These are phyloP conservation scores for Psilocybe subaeruginosa DNA, from an alignment of 768 basidiomycete genomes.

Conservation along the genomic window DNA sequence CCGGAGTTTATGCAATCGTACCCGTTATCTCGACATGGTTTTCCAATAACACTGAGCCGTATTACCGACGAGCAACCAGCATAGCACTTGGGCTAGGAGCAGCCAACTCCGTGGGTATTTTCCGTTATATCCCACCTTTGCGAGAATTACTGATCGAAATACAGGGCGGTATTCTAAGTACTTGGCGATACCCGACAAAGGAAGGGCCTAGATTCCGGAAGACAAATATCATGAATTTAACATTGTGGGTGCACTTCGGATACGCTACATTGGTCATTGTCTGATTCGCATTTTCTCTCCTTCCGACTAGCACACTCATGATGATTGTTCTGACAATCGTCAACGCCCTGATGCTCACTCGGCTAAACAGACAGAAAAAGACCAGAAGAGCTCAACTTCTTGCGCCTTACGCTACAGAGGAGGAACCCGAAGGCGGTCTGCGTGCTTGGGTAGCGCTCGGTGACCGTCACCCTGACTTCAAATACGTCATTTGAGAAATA, in stretches of 20 bases:
- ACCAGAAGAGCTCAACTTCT: constrained; percentile 29
- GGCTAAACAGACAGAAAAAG: constrained; percentile 28
- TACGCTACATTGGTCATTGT: background rate
- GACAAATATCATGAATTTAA: constrained; percentile 38
- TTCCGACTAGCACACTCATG: constrained; percentile 23
- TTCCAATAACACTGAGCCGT: constrained; percentile 39
- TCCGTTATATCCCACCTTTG: background rate
- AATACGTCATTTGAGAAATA: constrained; percentile 20
- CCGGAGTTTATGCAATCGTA: constrained; percentile 33
- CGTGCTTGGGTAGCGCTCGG: constrained; percentile 38
- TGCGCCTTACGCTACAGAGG: constrained; percentile 29
- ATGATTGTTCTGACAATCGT: constrained; percentile 24
- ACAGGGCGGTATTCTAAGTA: constrained; percentile 42
- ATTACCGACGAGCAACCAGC: constrained; percentile 38
- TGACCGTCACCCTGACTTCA: constrained; percentile 40
- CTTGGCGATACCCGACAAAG: constrained; percentile 40
- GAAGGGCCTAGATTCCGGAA: constrained; percentile 36
- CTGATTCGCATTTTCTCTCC: background rate
- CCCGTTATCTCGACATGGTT: constrained; percentile 39
- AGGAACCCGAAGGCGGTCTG: constrained; percentile 28
- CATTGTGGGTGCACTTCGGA: constrained; percentile 30
- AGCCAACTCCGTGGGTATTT: constrained; percentile 32
- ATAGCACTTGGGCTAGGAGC: constrained; percentile 37
- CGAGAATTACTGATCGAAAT: background rate
- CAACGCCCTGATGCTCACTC: constrained; percentile 30